A percentile compares a stretch with the other conserved stretches of the same genome.
Evolutionary conservation across 176 grass and related monocot genomes (phyloP).

Genomic region (Triticum turgidum): DNA sequence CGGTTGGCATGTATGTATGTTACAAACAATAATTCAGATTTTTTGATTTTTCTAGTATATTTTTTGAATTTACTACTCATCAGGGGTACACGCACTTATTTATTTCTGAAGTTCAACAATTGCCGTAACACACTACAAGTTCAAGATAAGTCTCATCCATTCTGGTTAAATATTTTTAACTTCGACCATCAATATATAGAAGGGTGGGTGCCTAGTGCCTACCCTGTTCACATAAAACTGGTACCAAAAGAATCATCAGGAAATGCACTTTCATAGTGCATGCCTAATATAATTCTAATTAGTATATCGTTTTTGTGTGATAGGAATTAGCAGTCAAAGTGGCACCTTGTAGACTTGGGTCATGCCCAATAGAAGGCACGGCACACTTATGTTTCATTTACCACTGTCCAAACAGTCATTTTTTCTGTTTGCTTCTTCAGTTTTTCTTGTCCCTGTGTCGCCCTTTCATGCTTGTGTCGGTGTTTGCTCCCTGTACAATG

Average conservation of each 20-base stretch:
- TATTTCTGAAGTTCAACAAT: too few relatives aligned
- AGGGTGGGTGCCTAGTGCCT: not conserved
- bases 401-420: too few relatives aligned
- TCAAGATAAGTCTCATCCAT: not conserved
- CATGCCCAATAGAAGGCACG: not conserved
- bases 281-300: not conserved
- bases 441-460: not conserved
- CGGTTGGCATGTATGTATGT: too few relatives aligned
- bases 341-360: not conserved
- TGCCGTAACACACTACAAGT: not conserved
- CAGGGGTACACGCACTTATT: too few relatives aligned
- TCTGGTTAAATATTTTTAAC: not conserved
- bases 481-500: not conserved
- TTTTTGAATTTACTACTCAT: too few relatives aligned
- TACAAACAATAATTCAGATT: too few relatives aligned
- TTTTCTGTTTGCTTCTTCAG: not conserved
- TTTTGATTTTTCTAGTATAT: too few relatives aligned
- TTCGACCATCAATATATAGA: not conserved
- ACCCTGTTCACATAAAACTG: not conserved
- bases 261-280: not conserved
- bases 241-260: not conserved
- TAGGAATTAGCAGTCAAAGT: not conserved
- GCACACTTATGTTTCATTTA: slow-evolving; percentile 10
- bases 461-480: not conserved
- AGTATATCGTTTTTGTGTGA: not conserved